Conservation (phyloP, 192 early-diverging fungal species). For the Dissophora globulifera region DNA sequence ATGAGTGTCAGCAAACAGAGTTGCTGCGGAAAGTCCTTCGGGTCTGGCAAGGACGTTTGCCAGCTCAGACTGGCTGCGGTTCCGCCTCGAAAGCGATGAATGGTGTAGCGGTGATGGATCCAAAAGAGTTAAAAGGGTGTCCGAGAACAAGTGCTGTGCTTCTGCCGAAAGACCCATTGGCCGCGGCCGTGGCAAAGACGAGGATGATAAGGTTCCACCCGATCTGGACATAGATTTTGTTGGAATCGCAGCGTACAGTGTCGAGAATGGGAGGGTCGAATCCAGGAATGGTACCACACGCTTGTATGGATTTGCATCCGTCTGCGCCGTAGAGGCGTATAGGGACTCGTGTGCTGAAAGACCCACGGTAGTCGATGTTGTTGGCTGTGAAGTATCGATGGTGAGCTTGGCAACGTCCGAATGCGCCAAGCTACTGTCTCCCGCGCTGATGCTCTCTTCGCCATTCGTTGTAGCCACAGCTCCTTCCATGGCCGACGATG, state of each 20-base stretch:
- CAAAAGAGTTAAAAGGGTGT: slow-evolving; percentile 28
- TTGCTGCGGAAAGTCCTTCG: slow-evolving; percentile 26
- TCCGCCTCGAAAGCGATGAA: slow-evolving; percentile 1
- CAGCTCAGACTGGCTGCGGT: slow-evolving; percentile 13
- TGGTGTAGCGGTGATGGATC: slow-evolving; percentile 18
- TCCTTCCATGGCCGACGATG: slow-evolving; percentile 1
- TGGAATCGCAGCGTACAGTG: slow-evolving; percentile 22
- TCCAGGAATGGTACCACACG: slow-evolving; percentile 26
- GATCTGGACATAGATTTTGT: background rate
- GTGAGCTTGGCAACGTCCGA: slow-evolving; percentile 9
- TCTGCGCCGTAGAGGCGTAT: background rate
- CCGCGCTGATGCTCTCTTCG: no score
- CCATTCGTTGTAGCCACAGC: background rate
- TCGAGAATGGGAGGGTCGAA: slow-evolving; percentile 18
- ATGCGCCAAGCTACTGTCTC: background rate
- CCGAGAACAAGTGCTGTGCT: slow-evolving; percentile 36
- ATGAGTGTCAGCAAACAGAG: slow-evolving; percentile 28
- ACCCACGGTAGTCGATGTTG: background rate
- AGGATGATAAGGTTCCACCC: background rate
- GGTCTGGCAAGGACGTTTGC: slow-evolving; percentile 26
- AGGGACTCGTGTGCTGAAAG: background rate
- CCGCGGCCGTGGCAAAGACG: background rate
- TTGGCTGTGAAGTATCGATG: slow-evolving; percentile 11
- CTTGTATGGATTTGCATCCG: slow-evolving; percentile 28
- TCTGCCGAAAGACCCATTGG: slow-evolving; percentile 25